Base-by-base conservation (phyloP, 2,329 filamentous ascomycete species). In the Alternaria solani region DNA sequence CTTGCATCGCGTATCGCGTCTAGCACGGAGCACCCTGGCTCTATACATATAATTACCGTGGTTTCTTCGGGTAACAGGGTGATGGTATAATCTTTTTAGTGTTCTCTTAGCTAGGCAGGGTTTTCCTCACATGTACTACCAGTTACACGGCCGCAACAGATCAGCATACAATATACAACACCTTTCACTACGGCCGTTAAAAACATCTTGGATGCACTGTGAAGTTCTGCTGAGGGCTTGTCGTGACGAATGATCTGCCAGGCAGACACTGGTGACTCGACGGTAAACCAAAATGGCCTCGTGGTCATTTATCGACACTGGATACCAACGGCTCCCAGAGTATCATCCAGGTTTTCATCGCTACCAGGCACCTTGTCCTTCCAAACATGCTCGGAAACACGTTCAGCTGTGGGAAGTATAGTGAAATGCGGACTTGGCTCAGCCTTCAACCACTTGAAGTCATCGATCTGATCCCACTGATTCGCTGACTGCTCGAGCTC, bases 371-470 rank as follows among this genome's bases (percentile, higher is more conserved):
- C 87, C 11, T 88, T 82, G 32, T 57, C 18, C 16, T 6, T 54
- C 93, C 93, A 97, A 0, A 90, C 81, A 2, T 86, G 81, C 2
- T 89, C 86, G 0, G 80, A 67, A 12, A 94, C 79, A 25, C 85
- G 85, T 55, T 89, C 81, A 1, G 82, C 82, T 53, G 88, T 84
- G 1, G 87, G 82, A 23, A 98, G 69, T 2, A 92, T 79, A 34
- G 83, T 87, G 93, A 94, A 99, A 75, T 99, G 94, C 2, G 95
- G 95, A 74, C 92, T 97, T 30, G 88, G 87, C 59, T 91, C 92
- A 16, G 87, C 84, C 78, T 94, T 96, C 64, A 97, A 86, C 95
- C 95, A 98, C 80, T 96, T 96, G 84, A 99, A 99, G 77, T 99
- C 95, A 77, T 98, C 92, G 16, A 98, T 91, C 71, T 95, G 88